Percentiles rank a stretch among this genome's conserved stretches.
Conservation (phyloP, 495 filamentous ascomycete species). For the Rhizodiscina lignyota region DNA sequence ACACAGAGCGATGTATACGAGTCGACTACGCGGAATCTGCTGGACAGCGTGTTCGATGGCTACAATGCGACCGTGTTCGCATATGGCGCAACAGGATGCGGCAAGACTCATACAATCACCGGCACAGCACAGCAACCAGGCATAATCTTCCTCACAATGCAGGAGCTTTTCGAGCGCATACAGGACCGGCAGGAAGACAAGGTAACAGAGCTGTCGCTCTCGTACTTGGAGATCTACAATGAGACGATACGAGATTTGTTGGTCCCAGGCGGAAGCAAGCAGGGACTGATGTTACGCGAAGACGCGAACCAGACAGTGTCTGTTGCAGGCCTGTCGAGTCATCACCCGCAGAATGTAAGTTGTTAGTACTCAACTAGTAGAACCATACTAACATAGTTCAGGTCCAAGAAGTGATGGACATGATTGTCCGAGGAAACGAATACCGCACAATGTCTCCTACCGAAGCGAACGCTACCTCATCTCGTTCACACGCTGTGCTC, state of each 20-base stretch:
- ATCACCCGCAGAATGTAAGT: conserved; percentile 64
- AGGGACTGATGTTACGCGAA: conserved; percentile 82
- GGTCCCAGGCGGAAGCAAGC: conserved; percentile 70
- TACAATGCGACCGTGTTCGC: conserved; percentile 99
- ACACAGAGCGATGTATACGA: conserved; percentile 93
- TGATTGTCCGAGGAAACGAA: conserved; percentile 92
- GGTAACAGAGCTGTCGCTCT: conserved; percentile 75
- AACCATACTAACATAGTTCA: conserved; percentile 2
- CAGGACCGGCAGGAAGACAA: conserved; percentile 73
- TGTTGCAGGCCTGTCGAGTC: conserved; percentile 80
- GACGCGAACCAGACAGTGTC: conserved; percentile 88
- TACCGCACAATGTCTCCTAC: conserved; percentile 93
- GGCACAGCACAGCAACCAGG: conserved; percentile 86
- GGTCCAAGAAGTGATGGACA: conserved; percentile 88
- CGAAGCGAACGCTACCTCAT: conserved; percentile 94
- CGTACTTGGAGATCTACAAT: conserved; percentile 98
- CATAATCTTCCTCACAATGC: conserved; percentile 98
- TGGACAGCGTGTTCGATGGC: conserved; percentile 91
- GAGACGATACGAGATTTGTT: conserved; percentile 95
- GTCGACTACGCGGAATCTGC: conserved; percentile 68
- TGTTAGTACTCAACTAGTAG: not conserved
- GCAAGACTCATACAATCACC: conserved; percentile 91
- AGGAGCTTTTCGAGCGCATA: conserved; percentile 93
- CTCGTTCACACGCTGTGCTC: conserved; percentile 93
- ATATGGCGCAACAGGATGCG: conserved; percentile 94